A percentile compares a stretch with the other conserved stretches of the same genome.
Conservation (phyloP, 129 eudicot species). For the Oenanthe sinensis region DNA sequence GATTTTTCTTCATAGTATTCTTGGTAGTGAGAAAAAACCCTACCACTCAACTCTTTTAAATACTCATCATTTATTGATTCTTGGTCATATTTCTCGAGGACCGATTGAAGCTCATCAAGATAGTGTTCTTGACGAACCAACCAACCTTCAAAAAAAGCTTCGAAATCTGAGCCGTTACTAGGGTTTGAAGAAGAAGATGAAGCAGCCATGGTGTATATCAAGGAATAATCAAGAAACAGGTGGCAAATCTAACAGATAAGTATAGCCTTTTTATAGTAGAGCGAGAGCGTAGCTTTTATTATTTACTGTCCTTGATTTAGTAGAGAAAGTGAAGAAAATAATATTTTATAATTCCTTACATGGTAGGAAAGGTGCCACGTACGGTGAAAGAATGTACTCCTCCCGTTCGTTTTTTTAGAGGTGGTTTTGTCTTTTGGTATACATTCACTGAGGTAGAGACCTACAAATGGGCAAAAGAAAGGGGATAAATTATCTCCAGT, state of each 20-base stretch:
- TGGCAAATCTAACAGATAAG: not conserved
- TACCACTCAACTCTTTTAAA: slow-evolving; percentile 17
- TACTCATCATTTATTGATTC: not conserved
- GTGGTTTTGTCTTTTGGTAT: too few species aligned
- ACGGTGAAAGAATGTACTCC: too few species aligned
- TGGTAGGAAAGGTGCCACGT: not conserved
- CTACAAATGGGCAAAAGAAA: not conserved
- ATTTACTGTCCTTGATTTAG: not conserved
- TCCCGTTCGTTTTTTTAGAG: too few species aligned
- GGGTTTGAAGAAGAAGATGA: not conserved
- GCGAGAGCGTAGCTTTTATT: not conserved
- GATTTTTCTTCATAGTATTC: slow-evolving; percentile 57
- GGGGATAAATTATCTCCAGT: not conserved
- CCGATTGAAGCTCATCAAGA: slow-evolving; percentile 32
- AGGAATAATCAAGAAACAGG: not conserved
- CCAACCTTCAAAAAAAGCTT: slow-evolving; percentile 48
- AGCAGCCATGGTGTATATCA: not conserved
- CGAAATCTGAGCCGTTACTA: slow-evolving; percentile 16
- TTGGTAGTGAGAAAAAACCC: slow-evolving; percentile 51
- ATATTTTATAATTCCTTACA: not conserved
- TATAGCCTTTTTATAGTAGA: not conserved
- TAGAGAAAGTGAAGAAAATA: not conserved
- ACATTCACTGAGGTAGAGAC: too few species aligned
- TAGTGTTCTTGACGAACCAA: slow-evolving; percentile 31
- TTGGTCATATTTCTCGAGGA: not conserved